phyloP scores from a whole-genome alignment of 1,139 yeast genomes.

The Saccharomyces pastorianus region DNA sequence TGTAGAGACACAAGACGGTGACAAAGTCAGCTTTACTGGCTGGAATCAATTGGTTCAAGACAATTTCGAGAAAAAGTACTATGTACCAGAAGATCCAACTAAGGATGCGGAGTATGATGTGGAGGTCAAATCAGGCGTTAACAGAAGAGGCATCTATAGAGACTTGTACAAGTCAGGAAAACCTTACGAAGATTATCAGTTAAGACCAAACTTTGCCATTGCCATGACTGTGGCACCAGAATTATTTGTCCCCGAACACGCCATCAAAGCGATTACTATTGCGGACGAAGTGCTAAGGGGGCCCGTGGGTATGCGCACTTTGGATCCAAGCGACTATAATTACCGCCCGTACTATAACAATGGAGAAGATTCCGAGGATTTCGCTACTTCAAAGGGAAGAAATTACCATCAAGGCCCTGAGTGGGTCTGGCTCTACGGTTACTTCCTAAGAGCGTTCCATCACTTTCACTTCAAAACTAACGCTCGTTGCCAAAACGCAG shows the following conservation, averaged over 20 bases:
- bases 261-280: slow-evolving; percentile 51
- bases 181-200: slow-evolving; percentile 86
- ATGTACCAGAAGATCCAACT: slow-evolving; percentile 54
- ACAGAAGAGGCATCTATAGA: slow-evolving; percentile 90
- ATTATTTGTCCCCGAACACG: slow-evolving; percentile 56
- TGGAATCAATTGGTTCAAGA: slow-evolving; percentile 68
- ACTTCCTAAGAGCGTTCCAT: slow-evolving; percentile 69
- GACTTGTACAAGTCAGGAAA: slow-evolving; percentile 76
- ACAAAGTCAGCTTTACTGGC: slow-evolving; percentile 41
- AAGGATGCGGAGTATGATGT: slow-evolving; percentile 53
- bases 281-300: slow-evolving; percentile 78
- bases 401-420: slow-evolving; percentile 98
- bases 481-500: slow-evolving; percentile 20
- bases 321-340: slow-evolving; percentile 87
- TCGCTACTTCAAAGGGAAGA: slow-evolving; percentile 89
- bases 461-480: slow-evolving; percentile 42
- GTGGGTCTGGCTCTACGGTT: slow-evolving; percentile 93
- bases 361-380: slow-evolving; percentile 72
- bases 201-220: slow-evolving; percentile 85
- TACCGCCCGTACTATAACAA: slow-evolving; percentile 85
- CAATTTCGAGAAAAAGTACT: slow-evolving; percentile 73
- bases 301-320: slow-evolving; percentile 83
- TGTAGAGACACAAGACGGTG: slow-evolving; percentile 54
- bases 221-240: slow-evolving; percentile 95
- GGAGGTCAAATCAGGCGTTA: slow-evolving; percentile 50